Conservation (phyloP, 2,329 filamentous ascomycete species). For the Blastomyces silverae region DNA sequence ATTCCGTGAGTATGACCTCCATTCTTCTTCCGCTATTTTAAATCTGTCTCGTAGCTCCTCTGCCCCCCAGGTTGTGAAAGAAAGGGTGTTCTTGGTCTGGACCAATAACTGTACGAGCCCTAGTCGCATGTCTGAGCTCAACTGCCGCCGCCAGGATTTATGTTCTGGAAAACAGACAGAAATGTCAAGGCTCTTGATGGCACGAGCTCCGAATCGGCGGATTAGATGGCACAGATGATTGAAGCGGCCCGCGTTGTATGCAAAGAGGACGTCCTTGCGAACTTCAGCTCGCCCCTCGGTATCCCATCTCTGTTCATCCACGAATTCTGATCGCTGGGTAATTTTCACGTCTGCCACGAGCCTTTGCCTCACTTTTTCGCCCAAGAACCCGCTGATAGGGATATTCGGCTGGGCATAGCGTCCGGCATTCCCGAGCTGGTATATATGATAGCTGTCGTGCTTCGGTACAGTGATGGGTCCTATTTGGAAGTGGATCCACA, state of each 20-base stretch:
- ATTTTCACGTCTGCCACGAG: neutral
- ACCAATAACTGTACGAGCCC: neutral
- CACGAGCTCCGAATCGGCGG: constrained; percentile 2
- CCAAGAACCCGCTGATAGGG: neutral
- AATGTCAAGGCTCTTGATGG: neutral
- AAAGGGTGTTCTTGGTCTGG: neutral
- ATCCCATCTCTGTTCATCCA: neutral
- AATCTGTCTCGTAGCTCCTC: neutral
- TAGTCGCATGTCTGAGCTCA: neutral
- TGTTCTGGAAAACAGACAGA: neutral
- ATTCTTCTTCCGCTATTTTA: neutral
- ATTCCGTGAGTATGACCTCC: neutral
- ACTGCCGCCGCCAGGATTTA: neutral
- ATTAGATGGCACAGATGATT: constrained; percentile 10
- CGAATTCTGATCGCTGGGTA: constrained; percentile 6
- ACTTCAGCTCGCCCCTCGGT: neutral
- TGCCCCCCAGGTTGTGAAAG: neutral
- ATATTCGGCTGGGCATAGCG: constrained; percentile 5
- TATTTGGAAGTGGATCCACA: constrained; percentile 8
- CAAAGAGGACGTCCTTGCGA: constrained; percentile 7
- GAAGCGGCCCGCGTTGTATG: constrained; percentile 5
- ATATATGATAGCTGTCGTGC: constrained; percentile 2
- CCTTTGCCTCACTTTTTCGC: neutral
- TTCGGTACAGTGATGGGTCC: neutral
- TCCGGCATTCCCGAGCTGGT: neutral